Evolutionary conservation across 805 yeast species (phyloP), one percentile per base, ranked within the genome.

Genomic region (Yamadazyma philogaea): DNA sequence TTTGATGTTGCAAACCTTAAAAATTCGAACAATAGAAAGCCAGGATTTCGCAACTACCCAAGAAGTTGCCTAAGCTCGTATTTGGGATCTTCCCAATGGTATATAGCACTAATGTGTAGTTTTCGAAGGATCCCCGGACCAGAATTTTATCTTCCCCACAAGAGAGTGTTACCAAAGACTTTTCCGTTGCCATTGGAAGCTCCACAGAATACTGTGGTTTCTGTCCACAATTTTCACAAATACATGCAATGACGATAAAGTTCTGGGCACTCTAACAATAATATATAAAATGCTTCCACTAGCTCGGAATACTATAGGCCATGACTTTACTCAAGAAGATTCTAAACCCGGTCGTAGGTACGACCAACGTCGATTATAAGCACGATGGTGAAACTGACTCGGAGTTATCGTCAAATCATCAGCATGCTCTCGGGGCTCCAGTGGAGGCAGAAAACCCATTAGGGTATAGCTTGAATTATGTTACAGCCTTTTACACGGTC

Each of bases 401-500:
- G 12, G 35, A 17, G 3, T n/a, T 30, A 15, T 7, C 35, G 12
- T 32, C 35, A 4, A 32, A 46, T 16, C 43, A 22, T 7, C 61
- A 49, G 27, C 54, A 59, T 35, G 46, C 53, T 1, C 45, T 46
- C 26, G 72, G 73, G 48, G 72, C 72, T 3, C 75, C 76, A 7
- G 66, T 68, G 6, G 76, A 72, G 44, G 52, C 54, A 19, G 52
- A 47, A 6, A 67, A 66, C 28, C 72, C 71, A 1, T 52, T 67
- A 44, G 71, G 71, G 4, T 56, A 69, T 31, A 64, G 70, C 34
- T 50, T 78, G 28, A 82, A 82, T 39, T 57, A 75, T 35, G 39
- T 75, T 28, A 74, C 82, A 14, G 82, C 87, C 16, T 69, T 80
- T 31, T 81, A 81, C 39, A 64, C 82, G 44, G 78, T 82, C 43